Evolutionary conservation across 345 rosid genomes (phyloP), one percentile per base, ranked within the genome.

Genomic region (Passiflora organensis): DNA sequence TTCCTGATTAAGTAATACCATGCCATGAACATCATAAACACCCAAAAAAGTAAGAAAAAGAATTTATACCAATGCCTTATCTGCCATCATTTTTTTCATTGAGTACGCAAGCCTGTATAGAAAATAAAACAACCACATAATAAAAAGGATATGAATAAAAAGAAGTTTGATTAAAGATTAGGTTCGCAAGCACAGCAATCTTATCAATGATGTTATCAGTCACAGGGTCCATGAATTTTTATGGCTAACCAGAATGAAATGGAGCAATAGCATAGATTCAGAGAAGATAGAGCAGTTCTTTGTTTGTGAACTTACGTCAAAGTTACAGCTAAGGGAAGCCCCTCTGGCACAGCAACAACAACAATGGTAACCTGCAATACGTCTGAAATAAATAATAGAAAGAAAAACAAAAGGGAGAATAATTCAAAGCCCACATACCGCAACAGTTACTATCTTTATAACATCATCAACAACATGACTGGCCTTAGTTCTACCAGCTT

Each of bases 281-380:
- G 8, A 28, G 34, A 28, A 28, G 34, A 28, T 28, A 28, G 8
- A 28, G 5, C 8, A 28, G 3, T 28, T 8, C 34, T 2, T 8
- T n/a, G n/a, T n/a, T 0, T 1, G 5, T 38, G 51, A 55, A 70
- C 97, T 85, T 78, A 94, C 99, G 99, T 94, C 70, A 94, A 78
- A n/a, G 99, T 94, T 59, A 94, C 99, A 58, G 99, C 99, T 69
- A 94, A 63, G 34, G 99, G 99, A 67, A 94, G 95, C 68, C 99
- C 99, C 62, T 94, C 99, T 22, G 99, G 99, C 65, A 94, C 99
- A 0, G 99, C 99, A 72, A 94, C 99, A 42, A 94, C 99, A 41
- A 94, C 97, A 68, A 94, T 94, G 17, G 97, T 89, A 38, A 94
- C 99, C 99, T 94, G 38, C 38, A 73, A 8, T 5, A 65, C 17